Percentiles rank a stretch among this genome's conserved stretches.
Conservation (phyloP, 495 filamentous ascomycete species). For the Usnea hakonensis region DNA sequence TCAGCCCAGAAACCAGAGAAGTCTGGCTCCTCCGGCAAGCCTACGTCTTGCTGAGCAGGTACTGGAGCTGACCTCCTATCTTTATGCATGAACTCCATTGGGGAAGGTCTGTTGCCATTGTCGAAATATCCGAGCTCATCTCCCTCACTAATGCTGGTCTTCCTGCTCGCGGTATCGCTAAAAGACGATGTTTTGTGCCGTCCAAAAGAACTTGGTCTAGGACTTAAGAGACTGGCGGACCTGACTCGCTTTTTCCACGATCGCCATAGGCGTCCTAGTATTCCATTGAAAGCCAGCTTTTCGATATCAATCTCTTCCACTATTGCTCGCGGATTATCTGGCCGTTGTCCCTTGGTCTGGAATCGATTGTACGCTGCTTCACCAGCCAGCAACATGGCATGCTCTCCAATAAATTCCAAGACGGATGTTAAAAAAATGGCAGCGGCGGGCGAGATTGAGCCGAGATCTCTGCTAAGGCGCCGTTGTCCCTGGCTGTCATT, state of each 20-base stretch:
- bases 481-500: slow-evolving; percentile 41
- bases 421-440: slow-evolving; percentile 95
- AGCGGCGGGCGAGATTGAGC: slow-evolving; percentile 79
- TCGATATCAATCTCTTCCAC: slow-evolving; percentile 92
- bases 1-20: slow-evolving; percentile 29
- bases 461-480: slow-evolving; percentile 49
- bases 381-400: slow-evolving; percentile 77
- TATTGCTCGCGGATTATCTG: neutral
- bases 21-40: slow-evolving; percentile 66
- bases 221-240: slow-evolving; percentile 26
- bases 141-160: slow-evolving; percentile 22
- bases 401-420: slow-evolving; percentile 89
- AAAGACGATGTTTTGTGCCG: slow-evolving; percentile 14
- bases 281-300: slow-evolving; percentile 80
- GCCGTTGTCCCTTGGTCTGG: slow-evolving; percentile 37
- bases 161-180: slow-evolving; percentile 19
- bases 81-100: slow-evolving; percentile 25
- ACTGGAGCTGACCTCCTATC: slow-evolving; percentile 45
- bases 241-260: slow-evolving; percentile 83
- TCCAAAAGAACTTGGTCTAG: slow-evolving; percentile 16
- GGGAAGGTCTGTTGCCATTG: slow-evolving; percentile 8
- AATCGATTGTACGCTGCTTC: slow-evolving; percentile 76
- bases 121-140: slow-evolving; percentile 10
- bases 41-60: slow-evolving; percentile 63
- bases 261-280: slow-evolving; percentile 84